A percentile compares a stretch with the other conserved stretches of the same genome.
phyloP scores from a whole-genome alignment of 228 moss, liverwort and hornwort species.

The Sphagnum fallax region DNA sequence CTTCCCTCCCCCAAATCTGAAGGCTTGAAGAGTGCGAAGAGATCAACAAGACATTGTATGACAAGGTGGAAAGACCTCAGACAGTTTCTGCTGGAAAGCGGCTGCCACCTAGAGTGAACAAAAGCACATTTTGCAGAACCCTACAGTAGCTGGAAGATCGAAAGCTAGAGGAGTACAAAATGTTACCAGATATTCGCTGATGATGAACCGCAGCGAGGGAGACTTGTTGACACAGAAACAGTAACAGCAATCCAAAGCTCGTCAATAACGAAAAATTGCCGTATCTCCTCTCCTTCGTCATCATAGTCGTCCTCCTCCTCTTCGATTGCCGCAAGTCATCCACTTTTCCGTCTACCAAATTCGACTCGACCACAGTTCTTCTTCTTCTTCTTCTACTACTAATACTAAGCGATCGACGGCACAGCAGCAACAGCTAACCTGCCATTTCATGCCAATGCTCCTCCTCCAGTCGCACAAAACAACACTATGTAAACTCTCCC shows the following conservation, averaged over 20 bases:
- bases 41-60: background rate
- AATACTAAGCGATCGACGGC: no score
- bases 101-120: background rate
- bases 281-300: no score
- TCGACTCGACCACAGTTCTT: no score
- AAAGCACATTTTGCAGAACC: background rate
- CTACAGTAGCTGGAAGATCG: background rate
- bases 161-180: background rate
- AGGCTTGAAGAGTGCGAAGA: background rate
- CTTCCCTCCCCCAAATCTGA: background rate
- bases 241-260: constrained; percentile 11
- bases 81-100: background rate
- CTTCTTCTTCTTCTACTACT: no score
- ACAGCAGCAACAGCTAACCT: no score
- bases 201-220: constrained; percentile 24
- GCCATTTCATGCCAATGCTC: no score
- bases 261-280: background rate
- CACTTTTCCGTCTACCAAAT: no score
- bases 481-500: no score
- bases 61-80: background rate
- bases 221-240: constrained; percentile 8
- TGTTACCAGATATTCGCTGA: constrained; percentile 77
- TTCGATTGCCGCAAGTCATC: no score
- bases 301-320: no score
- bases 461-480: no score